Conservation (phyloP, 257 asterid species). For the Schizonepeta tenuifolia region DNA sequence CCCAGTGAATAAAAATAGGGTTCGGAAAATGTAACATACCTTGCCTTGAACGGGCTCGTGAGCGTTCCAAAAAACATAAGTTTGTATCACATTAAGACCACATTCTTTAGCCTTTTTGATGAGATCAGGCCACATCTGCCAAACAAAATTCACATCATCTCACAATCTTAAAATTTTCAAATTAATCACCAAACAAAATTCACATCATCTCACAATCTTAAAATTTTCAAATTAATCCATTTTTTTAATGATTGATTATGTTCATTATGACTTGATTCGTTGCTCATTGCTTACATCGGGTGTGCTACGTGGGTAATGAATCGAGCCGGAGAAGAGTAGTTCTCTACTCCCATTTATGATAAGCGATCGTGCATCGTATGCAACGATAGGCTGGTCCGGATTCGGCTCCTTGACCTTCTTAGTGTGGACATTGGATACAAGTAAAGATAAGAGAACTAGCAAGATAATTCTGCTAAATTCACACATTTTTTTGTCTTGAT, state of each 20-base stretch:
- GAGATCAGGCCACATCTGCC: constrained; percentile 85
- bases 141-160: not conserved
- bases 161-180: not conserved
- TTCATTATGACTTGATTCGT: not conserved
- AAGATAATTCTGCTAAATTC: constrained; percentile 16
- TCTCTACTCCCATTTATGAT: constrained; percentile 76
- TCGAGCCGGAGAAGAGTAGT: constrained; percentile 82
- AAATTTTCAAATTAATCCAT: not conserved
- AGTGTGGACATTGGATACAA: constrained; percentile 31
- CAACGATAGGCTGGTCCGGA: constrained; percentile 36
- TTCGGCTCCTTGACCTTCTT: not conserved
- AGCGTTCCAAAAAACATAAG: constrained; percentile 89
- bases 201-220: not conserved
- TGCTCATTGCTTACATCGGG: constrained; percentile 49
- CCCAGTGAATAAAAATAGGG: not conserved
- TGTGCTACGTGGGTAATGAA: constrained; percentile 88
- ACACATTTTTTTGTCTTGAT: constrained; percentile 30
- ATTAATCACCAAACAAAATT: not conserved
- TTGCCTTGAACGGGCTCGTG: constrained; percentile 87
- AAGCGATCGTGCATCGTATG: constrained; percentile 70
- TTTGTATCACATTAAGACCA: constrained; percentile 77
- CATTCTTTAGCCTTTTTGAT: constrained; percentile 66
- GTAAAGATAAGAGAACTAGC: constrained; percentile 33
- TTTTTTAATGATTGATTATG: not conserved
- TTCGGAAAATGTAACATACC: constrained; percentile 39